Base-by-base conservation (phyloP, 1,139 yeast genomes). In the Torulaspora globosa region DNA sequence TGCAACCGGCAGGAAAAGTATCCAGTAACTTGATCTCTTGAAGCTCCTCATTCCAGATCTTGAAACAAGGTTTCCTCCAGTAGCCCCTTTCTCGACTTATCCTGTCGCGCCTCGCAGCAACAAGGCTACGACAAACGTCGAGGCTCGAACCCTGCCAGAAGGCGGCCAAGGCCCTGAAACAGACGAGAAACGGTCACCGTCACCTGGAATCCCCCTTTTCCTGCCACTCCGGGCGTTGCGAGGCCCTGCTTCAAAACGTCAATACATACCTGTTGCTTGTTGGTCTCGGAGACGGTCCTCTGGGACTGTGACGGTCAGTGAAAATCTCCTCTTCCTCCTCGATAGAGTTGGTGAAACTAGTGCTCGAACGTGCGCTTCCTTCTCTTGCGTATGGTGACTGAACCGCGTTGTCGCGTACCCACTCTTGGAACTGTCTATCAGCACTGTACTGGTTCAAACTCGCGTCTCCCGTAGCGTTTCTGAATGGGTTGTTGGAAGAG, bases 401-500 rank as follows among this genome's bases (percentile, higher is more conserved):
- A 6, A 41, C 30, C 16, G 39, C 41, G 55, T 78, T 78, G 51
- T 69, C 70, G 41, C 69, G 67, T 10, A 78, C 79, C 83, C 83
- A 78, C 26, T 67, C 70, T 42, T 75, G 78, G 59, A 77, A 78
- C 30, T 60, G 60, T 23, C 58, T 49, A 39, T 62, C 62, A 7
- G 56, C 27, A 41, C 55, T 37, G 49, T 56, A 37, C 30, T 47
- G 43, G 19, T 48, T 48, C 34, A 47, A 12, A 36, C 53, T 46
- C 58, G 50, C 56, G 19, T 44, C 47, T 5, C 23, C 31, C 18
- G 43, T 28, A 1, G 47, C 47, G 19, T 30, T 59, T 50, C 84
- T 70, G 64, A 79, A 79, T 23, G 84, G 84, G 55, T 79, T 79
- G 60, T 77, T 77, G 29, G 78, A 70, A 9, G 82, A 78, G 51